Percentiles rank a stretch among this genome's conserved stretches.
These are phyloP conservation scores for Hypseocharis bilobata DNA, from an alignment of 441 rosid species.

Conservation along the genomic window DNA sequence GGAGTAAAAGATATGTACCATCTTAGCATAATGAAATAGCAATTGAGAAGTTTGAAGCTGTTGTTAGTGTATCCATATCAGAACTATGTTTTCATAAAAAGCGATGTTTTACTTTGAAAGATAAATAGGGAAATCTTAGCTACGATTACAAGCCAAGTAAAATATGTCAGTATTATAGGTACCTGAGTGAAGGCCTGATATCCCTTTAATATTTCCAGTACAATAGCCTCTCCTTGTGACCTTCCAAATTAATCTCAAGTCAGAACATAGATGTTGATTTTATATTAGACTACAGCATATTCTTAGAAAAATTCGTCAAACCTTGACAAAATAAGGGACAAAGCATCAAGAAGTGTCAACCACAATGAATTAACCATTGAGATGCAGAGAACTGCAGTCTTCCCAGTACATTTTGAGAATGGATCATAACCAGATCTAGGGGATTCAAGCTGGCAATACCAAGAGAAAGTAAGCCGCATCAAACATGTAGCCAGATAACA, in stretches of 20 bases:
- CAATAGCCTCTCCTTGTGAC: conserved; percentile 99
- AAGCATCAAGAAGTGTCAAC: conserved; percentile 90
- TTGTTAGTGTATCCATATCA: not conserved
- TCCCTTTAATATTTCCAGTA: conserved; percentile 90
- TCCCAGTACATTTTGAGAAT: conserved; percentile 48
- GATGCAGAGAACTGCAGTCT: conserved; percentile 69
- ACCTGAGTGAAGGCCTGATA: conserved; percentile 99
- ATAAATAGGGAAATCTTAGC: not conserved
- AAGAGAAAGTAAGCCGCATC: conserved; percentile 17
- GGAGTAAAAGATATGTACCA: conserved; percentile 21
- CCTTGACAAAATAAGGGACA: conserved; percentile 91
- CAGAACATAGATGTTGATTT: conserved; percentile 19
- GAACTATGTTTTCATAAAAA: not conserved
- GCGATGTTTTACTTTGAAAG: not conserved
- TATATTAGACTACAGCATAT: conserved; percentile 6
- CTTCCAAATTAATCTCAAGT: conserved; percentile 42
- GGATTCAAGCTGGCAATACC: conserved; percentile 66
- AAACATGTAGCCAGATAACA: conserved; percentile 14
- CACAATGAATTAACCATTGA: conserved; percentile 95
- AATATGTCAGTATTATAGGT: conserved; percentile 19
- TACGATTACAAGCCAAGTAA: conserved; percentile 13
- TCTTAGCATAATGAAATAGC: conserved; percentile 16
- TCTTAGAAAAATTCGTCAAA: conserved; percentile 26
- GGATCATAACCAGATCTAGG: conserved; percentile 73
- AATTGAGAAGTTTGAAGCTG: conserved; percentile 11